Base-by-base conservation (phyloP, 1,139 yeast species). In the Geotrichum australiense region DNA sequence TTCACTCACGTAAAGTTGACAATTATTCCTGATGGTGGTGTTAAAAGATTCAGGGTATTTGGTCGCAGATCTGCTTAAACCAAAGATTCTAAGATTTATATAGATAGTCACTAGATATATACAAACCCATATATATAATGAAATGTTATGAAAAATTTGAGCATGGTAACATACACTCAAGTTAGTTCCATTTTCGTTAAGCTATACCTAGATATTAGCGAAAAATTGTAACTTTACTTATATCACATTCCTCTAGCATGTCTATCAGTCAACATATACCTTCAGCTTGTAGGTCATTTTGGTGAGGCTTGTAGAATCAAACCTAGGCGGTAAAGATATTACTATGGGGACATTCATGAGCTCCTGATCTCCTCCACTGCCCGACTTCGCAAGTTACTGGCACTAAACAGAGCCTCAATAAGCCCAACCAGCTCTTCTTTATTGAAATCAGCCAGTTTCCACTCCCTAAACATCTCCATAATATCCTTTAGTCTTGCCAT, bases 11-110 rank as follows among this genome's bases (percentile, higher is more conserved):
- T 86, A 25, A 75, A 79, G 57, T 61, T 89, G 52, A 78, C 85
- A 14, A 82, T 89, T 59, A 82, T 87, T 50, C 97, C 97, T 23
- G 97, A 89, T 57, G 97, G 97, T 41, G 97, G 97, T 48, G 86
- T 87, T 45, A 89, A 89, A 70, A 75, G 97, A 61, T 65, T 89
- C 34, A 74, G 95, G 52, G 91, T 86, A 23, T 74, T 76, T 57
- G 97, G 96, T 28, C 34, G 41, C 31, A 43, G 44, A 40, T 30
- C 37, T 8, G 41, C 22, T 23, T 29, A 28, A 35, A 11, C 14
- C 29, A 11, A 4, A n/a, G 18, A 8, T 33, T 33, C 12, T 30
- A 21, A 12, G 11, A 21, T 4, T 16, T 15, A 18, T 27, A n/a
- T n/a, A n/a, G n/a, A n/a, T n/a, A n/a, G n/a, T n/a, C n/a, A n/a